These are phyloP conservation scores for Alternaria sp. DNA, from an alignment of 2,329 filamentous ascomycete species.

Conservation along the genomic window DNA sequence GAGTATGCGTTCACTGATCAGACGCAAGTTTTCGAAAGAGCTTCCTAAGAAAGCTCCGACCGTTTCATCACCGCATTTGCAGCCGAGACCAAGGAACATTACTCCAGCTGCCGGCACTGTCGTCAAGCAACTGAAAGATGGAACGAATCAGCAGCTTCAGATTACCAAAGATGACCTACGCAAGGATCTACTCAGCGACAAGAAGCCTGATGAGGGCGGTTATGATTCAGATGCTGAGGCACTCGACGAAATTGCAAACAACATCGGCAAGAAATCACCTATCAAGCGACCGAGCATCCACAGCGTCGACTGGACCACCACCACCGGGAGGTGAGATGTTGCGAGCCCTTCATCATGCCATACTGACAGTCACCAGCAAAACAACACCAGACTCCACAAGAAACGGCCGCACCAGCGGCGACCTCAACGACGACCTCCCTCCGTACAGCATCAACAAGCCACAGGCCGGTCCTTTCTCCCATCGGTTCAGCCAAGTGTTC, in stretches of 20 bases:
- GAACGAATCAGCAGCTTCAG: conserved; percentile 31
- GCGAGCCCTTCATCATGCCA: not conserved
- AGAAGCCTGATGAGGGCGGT: conserved; percentile 40
- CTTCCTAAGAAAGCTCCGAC: conserved; percentile 19
- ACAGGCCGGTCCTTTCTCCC: conserved; percentile 19
- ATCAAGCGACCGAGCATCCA: conserved; percentile 45
- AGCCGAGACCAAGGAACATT: conserved; percentile 10
- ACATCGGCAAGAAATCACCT: conserved; percentile 36
- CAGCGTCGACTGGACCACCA: conserved; percentile 43
- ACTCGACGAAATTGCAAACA: conserved; percentile 40
- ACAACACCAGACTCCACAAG: conserved; percentile 32
- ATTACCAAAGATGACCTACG: conserved; percentile 41
- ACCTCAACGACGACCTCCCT: conserved; percentile 14
- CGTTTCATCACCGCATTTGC: conserved; percentile 2
- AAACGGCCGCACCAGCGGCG: conserved; percentile 17
- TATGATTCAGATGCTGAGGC: conserved; percentile 49
- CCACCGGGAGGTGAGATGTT: conserved; percentile 32
- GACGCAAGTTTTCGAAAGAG: conserved; percentile 41
- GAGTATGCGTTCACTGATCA: conserved; percentile 44
- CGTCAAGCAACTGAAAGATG: conserved; percentile 25
- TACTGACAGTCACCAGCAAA: conserved; percentile 31
- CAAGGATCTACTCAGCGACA: conserved; percentile 43
- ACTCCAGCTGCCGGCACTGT: conserved; percentile 27
- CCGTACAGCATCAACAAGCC: conserved; percentile 33
- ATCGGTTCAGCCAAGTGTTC: conserved; percentile 32